Evolutionary conservation across 495 filamentous ascomycete genomes (phyloP).

Genomic region (Hypoxylon rickii): DNA sequence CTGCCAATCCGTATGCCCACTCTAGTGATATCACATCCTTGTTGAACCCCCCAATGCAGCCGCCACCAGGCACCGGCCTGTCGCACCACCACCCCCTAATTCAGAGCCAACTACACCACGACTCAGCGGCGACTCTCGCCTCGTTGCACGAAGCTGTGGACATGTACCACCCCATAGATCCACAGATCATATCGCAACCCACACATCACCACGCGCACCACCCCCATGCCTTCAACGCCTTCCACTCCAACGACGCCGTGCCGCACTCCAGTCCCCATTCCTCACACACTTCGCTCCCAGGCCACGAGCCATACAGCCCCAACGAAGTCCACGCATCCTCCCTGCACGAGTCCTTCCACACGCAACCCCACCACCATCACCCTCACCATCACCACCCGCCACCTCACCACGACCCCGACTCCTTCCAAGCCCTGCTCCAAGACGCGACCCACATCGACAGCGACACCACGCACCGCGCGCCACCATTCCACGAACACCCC

Average conservation of each 20-base stretch:
- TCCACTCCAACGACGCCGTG: slow-evolving; percentile 21
- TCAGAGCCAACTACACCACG: slow-evolving; percentile 37
- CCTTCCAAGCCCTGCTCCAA: slow-evolving; percentile 51
- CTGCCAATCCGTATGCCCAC: slow-evolving; percentile 41
- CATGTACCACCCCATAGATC: slow-evolving; percentile 55
- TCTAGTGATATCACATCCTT: slow-evolving; percentile 43
- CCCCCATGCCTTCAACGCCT: slow-evolving; percentile 26
- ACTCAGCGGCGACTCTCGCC: slow-evolving; percentile 31
- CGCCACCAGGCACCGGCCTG: slow-evolving; percentile 38
- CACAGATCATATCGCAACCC: slow-evolving; percentile 54
- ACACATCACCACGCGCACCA: slow-evolving; percentile 29
- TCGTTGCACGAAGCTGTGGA: slow-evolving; percentile 33
- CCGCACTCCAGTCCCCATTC: slow-evolving; percentile 21
- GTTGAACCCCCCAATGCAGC: slow-evolving; percentile 33
- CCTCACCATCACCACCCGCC: slow-evolving; percentile 25
- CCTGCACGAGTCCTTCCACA: slow-evolving; percentile 16
- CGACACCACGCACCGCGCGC: neutral
- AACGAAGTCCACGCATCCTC: slow-evolving; percentile 13
- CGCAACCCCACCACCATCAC: slow-evolving; percentile 32
- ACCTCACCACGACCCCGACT: slow-evolving; percentile 34
- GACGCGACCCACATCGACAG: slow-evolving; percentile 34
- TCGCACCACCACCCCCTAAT: slow-evolving; percentile 34
- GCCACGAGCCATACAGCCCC: slow-evolving; percentile 25
- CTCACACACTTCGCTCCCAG: slow-evolving; percentile 21
- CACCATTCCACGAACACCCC: too few species aligned